Percentiles rank a stretch among this genome's conserved stretches.
Evolutionary conservation across 768 basidiomycete species (phyloP).

Genomic region (Rubroboletus satanas): DNA sequence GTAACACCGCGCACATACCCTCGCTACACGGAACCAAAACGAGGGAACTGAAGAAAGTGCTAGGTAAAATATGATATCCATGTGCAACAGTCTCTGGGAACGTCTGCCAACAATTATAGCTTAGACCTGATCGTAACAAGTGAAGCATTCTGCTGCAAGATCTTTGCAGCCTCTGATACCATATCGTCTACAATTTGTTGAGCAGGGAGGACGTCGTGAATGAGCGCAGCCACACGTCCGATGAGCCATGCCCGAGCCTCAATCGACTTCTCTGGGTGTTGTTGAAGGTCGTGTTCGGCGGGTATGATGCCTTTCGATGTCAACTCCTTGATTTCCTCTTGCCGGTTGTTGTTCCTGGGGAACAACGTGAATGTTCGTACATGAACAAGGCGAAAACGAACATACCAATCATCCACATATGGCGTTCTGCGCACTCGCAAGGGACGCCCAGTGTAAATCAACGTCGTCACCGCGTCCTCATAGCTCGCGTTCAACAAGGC

Average conservation of each 20-base stretch:
- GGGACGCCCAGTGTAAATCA: constrained; percentile 89
- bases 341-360: constrained; percentile 69
- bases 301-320: constrained; percentile 84
- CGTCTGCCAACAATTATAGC: constrained; percentile 33
- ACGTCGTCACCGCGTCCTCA: constrained; percentile 78
- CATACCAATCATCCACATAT: constrained; percentile 80
- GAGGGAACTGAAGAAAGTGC: background rate
- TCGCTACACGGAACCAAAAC: background rate
- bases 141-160: constrained; percentile 40
- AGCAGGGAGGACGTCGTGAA: constrained; percentile 76
- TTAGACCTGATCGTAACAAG: constrained; percentile 45
- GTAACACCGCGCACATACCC: background rate
- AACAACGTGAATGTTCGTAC: background rate
- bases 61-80: background rate
- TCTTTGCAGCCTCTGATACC: constrained; percentile 55
- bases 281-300: constrained; percentile 61
- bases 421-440: constrained; percentile 80
- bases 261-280: constrained; percentile 77
- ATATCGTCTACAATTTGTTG: constrained; percentile 80
- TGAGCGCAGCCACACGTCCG: constrained; percentile 74
- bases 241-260: constrained; percentile 73
- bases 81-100: background rate
- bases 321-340: constrained; percentile 77
- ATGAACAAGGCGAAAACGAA: constrained; percentile 1
- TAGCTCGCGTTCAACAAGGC: constrained; percentile 63